phyloP scores from a whole-genome alignment of 2,329 filamentous ascomycete genomes.

The Ascochyta clinopodiicola region DNA sequence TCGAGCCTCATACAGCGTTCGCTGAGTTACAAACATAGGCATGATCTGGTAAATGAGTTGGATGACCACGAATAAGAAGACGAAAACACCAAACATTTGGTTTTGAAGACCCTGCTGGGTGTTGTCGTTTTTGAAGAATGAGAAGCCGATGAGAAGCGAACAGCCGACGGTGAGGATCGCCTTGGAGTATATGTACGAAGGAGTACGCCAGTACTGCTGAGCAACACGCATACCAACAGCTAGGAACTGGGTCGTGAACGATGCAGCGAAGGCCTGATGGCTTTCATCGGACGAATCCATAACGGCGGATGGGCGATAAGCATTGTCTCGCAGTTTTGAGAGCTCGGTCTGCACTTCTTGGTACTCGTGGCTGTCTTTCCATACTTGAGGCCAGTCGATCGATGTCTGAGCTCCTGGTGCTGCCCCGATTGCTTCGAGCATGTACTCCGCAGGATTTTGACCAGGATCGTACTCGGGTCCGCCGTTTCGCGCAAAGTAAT shows the following conservation, averaged over 20 bases:
- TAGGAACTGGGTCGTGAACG: slow-evolving; percentile 42
- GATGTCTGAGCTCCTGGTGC: slow-evolving; percentile 33
- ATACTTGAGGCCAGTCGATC: slow-evolving; percentile 52
- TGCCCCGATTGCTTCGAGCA: slow-evolving; percentile 61
- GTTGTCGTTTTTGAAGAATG: slow-evolving; percentile 49
- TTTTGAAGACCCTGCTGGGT: slow-evolving; percentile 54
- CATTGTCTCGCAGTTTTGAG: slow-evolving; percentile 48
- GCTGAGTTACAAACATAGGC: slow-evolving; percentile 63
- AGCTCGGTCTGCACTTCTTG: slow-evolving; percentile 46
- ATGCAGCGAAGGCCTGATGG: slow-evolving; percentile 53
- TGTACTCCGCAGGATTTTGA: slow-evolving; percentile 80
- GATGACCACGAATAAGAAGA: slow-evolving; percentile 54
- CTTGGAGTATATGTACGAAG: slow-evolving; percentile 52
- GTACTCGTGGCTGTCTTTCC: slow-evolving; percentile 40
- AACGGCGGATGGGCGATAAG: slow-evolving; percentile 33
- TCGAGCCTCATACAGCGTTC: slow-evolving; percentile 64
- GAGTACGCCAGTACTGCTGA: slow-evolving; percentile 56
- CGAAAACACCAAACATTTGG: slow-evolving; percentile 59
- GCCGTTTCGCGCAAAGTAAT: slow-evolving; percentile 76
- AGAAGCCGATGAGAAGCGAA: slow-evolving; percentile 49
- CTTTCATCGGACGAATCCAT: slow-evolving; percentile 54
- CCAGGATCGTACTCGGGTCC: slow-evolving; percentile 66
- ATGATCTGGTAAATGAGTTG: slow-evolving; percentile 55
- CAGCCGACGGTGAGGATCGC: slow-evolving; percentile 34
- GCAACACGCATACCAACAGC: slow-evolving; percentile 52